Conservation (phyloP, 805 yeast species). For the Suhomyces prunicola region DNA sequence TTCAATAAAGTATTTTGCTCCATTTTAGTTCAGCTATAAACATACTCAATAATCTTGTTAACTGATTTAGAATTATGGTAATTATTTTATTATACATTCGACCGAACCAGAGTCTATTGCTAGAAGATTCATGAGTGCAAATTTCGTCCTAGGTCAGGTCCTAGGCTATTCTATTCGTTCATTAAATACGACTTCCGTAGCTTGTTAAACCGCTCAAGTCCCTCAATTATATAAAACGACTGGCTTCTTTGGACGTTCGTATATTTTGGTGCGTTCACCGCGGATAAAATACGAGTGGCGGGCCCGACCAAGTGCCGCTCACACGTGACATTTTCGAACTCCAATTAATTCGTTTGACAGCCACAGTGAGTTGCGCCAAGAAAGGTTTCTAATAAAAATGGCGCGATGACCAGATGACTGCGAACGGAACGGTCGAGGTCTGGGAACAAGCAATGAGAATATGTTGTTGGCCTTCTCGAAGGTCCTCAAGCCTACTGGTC, state of each 20-base stretch:
- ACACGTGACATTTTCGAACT: not conserved
- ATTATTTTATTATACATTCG: not conserved
- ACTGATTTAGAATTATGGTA: too few species aligned
- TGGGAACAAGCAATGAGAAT: not conserved
- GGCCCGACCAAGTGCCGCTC: not conserved
- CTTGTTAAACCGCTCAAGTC: slow-evolving; percentile 31
- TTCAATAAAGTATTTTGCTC: too few species aligned
- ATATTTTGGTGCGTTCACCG: too few species aligned
- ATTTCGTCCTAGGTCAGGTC: too few species aligned
- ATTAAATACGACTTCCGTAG: slow-evolving; percentile 33
- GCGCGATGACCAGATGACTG: not conserved
- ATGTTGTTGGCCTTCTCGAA: not conserved
- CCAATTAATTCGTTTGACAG: not conserved
- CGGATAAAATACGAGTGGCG: not conserved
- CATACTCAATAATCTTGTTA: too few species aligned
- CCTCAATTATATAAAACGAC: slow-evolving; percentile 30
- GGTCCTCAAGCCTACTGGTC: not conserved
- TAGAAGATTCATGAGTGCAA: too few species aligned
- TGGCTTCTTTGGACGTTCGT: slow-evolving; percentile 10
- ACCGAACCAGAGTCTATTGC: not conserved
- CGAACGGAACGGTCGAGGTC: not conserved
- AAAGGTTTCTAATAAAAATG: not conserved
- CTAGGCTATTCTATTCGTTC: not conserved
- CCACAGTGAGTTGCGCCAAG: not conserved
- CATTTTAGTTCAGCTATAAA: too few species aligned